Evolutionary conservation across 139 green algal genomes (phyloP).

Genomic region (Picochlorum costavermella): DNA sequence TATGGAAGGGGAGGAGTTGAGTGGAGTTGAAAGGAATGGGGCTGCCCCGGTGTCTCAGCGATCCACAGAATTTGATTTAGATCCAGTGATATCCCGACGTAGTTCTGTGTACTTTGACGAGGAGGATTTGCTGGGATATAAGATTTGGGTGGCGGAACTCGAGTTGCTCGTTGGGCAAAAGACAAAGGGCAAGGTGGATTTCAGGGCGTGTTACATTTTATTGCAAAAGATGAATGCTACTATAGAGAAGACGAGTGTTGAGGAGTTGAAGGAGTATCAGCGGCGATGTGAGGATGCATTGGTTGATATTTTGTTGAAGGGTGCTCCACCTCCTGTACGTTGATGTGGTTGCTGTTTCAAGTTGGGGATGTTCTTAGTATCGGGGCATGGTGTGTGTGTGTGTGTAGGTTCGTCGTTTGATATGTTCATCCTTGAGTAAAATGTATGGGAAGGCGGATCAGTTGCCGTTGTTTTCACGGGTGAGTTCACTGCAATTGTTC

Average conservation of each 20-base stretch:
- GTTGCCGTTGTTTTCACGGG: conserved; percentile 61
- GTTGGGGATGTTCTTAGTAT: not conserved
- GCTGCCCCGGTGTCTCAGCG: not conserved
- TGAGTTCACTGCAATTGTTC: conserved; percentile 51
- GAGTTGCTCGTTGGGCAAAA: conserved; percentile 62
- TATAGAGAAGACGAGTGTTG: conserved; percentile 37
- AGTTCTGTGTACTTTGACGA: conserved; percentile 45
- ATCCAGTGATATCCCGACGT: not conserved
- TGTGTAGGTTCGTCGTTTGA: conserved; percentile 58
- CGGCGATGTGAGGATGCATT: conserved; percentile 60
- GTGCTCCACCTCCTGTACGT: conserved; percentile 36
- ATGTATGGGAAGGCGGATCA: conserved; percentile 59
- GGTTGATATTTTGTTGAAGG: conserved; percentile 48
- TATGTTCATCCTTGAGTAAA: conserved; percentile 45
- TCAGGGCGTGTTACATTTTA: conserved; percentile 48
- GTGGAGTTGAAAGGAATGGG: too few relatives aligned
- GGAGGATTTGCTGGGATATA: conserved; percentile 64
- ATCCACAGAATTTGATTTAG: not conserved
- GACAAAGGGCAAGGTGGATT: conserved; percentile 25
- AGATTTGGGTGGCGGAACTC: conserved; percentile 70
- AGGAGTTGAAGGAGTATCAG: conserved; percentile 56
- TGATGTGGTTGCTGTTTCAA: too few relatives aligned
- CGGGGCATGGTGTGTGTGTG: not conserved
- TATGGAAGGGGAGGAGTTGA: too few relatives aligned
- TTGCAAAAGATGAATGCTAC: conserved; percentile 67